Conservation (phyloP, 2,329 filamentous ascomycete species). For the Seiridium unicorne region DNA sequence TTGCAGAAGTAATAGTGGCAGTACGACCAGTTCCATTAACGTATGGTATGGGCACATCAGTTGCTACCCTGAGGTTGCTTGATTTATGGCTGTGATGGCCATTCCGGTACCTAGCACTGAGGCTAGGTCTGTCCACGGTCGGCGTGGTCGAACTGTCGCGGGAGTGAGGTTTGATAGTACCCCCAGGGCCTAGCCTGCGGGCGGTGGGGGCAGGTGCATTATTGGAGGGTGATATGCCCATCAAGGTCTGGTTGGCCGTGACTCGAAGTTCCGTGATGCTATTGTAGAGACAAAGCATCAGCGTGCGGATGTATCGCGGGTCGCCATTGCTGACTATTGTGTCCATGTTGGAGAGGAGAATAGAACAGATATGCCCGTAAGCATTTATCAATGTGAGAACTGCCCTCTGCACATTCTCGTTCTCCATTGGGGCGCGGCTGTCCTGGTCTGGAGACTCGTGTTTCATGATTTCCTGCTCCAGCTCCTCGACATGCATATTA, state of each 20-base stretch:
- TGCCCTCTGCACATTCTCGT: constrained; percentile 62
- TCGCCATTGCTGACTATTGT: constrained; percentile 65
- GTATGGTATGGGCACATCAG: constrained; percentile 49
- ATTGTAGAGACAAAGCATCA: constrained; percentile 63
- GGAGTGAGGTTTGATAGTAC: constrained; percentile 49
- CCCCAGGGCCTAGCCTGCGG: constrained; percentile 32
- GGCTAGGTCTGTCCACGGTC: constrained; percentile 45
- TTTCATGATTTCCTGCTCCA: constrained; percentile 64
- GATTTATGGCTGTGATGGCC: constrained; percentile 43
- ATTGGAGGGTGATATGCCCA: constrained; percentile 18
- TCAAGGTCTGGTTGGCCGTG: constrained; percentile 35
- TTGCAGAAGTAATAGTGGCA: constrained; percentile 57
- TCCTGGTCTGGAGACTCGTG: constrained; percentile 55
- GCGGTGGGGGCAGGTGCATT: constrained; percentile 11
- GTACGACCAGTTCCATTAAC: constrained; percentile 50
- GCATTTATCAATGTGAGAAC: constrained; percentile 63
- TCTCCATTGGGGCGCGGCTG: constrained; percentile 49
- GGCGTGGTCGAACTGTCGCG: constrained; percentile 54
- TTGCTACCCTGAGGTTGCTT: constrained; percentile 55
- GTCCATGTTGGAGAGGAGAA: constrained; percentile 60
- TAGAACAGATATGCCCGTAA: constrained; percentile 64
- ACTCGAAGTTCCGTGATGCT: constrained; percentile 66
- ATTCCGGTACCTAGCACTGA: constrained; percentile 36
- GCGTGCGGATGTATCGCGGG: constrained; percentile 63
- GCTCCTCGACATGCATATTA: constrained; percentile 63